Conservation (phyloP, 1,139 yeast genomes). For the Kodamaea alishanica region DNA sequence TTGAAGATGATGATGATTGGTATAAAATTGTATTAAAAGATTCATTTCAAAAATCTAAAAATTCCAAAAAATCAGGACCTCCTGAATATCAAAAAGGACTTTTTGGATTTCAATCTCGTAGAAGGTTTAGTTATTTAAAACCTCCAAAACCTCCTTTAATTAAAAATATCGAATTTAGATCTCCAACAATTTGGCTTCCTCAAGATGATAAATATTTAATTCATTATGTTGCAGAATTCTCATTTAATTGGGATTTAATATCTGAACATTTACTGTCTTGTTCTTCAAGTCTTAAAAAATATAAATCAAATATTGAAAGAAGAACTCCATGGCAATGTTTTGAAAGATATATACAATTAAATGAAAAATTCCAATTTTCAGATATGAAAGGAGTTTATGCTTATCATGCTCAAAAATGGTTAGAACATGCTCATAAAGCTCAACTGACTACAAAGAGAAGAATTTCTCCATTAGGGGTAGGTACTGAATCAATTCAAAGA, state of each 20-base stretch:
- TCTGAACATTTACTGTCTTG: constrained; percentile 68
- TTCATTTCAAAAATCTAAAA: constrained; percentile 19
- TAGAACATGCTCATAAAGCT: constrained; percentile 84
- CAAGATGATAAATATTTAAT: constrained; percentile 83
- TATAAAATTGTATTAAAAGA: constrained; percentile 58
- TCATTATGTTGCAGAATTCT: constrained; percentile 78
- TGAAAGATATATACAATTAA: constrained; percentile 90
- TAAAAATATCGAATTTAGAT: constrained; percentile 71
- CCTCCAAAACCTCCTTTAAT: constrained; percentile 90
- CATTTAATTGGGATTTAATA: constrained; percentile 90
- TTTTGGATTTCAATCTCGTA: constrained; percentile 56
- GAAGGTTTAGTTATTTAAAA: constrained; percentile 58
- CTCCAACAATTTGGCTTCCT: constrained; percentile 95
- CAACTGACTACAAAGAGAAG: constrained; percentile 86
- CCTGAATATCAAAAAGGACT: constrained; percentile 54
- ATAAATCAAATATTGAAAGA: constrained; percentile 84
- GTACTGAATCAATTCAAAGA: constrained; percentile 84
- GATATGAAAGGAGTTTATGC: constrained; percentile 90
- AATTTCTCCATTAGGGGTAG: constrained; percentile 88
- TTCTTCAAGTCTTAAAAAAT: constrained; percentile 57
- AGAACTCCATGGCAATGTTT: constrained; percentile 99
- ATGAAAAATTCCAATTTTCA: constrained; percentile 77
- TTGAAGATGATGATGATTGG: constrained; percentile 62
- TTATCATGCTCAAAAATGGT: constrained; percentile 82
- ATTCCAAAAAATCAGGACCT: constrained; percentile 18